These are phyloP conservation scores for Pulveroboletus sp. DNA, from an alignment of 768 basidiomycete genomes.

Conservation along the genomic window DNA sequence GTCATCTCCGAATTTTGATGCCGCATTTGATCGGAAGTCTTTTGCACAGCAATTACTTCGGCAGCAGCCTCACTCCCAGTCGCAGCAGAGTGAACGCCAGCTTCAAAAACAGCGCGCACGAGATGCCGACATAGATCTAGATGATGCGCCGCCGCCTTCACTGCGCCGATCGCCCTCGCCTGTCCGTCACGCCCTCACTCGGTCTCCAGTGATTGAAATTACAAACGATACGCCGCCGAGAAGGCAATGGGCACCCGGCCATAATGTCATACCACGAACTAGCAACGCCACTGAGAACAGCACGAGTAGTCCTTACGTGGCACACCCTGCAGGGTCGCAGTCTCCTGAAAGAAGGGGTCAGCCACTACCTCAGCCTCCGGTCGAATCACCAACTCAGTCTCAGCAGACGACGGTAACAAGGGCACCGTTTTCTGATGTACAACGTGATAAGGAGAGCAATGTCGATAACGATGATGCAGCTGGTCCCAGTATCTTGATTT, in stretches of 20 bases:
- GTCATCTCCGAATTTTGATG: conserved; percentile 17
- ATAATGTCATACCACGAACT: conserved; percentile 14
- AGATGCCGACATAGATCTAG: conserved; percentile 31
- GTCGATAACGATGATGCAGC: background rate
- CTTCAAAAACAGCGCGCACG: conserved; percentile 21
- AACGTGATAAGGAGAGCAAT: conserved; percentile 1
- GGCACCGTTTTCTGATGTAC: conserved; percentile 32
- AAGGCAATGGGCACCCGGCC: conserved; percentile 27
- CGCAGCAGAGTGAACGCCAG: conserved; percentile 24
- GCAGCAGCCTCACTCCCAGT: conserved; percentile 8
- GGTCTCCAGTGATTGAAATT: conserved; percentile 29
- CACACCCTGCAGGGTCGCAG: conserved; percentile 2
- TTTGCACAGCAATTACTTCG: conserved; percentile 12
- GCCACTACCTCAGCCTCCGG: background rate
- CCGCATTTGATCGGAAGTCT: conserved; percentile 22
- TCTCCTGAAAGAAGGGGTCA: conserved; percentile 9
- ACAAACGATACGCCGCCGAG: conserved; percentile 23
- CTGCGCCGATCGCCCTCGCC: conserved; percentile 35
- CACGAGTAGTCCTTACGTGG: background rate
- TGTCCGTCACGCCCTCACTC: conserved; percentile 11
- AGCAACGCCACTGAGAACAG: conserved; percentile 7
- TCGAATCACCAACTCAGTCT: conserved; percentile 3
- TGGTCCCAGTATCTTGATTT: conserved; percentile 29
- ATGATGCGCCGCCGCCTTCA: conserved; percentile 42
- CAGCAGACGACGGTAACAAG: conserved; percentile 39